Base-by-base conservation (phyloP, 192 early-diverging fungal species). In the Coemansia umbellata region DNA sequence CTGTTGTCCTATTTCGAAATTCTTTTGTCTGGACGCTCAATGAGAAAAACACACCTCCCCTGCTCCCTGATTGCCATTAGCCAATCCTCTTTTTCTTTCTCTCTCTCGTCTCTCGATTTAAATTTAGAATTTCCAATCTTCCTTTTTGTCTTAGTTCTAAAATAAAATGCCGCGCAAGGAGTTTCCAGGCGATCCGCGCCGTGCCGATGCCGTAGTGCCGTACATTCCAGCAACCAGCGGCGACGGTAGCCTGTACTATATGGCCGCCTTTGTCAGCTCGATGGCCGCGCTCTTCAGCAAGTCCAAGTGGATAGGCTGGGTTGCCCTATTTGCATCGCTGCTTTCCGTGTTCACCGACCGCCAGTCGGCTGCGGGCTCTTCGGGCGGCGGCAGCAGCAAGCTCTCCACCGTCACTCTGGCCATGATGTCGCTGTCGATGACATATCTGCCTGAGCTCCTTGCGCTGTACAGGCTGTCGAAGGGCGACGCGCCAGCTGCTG, bases 181-280 rank as follows among this genome's bases (percentile, higher is more conserved):
- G 42, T 68, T 75, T 31, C 60, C 72, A 24, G 72, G 72, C 17
- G 72, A 75, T 41, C 72, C 72, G 15, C 65, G 66, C n/a, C 66
- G 60, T 19, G 15, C 48, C 32, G 33, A 53, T 28, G 53, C 31
- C 22, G 35, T 68, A 18, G 72, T 75, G 17, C 60, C 72, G 2
- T 75, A 69, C 56, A 47, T 53, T 19, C 53, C 72, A 10, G 60
- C 72, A 13, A 44, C 53, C 37, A 75, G 56, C 61, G 37, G 28
- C 8, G 72, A 75, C 10, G 65, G 65, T 60, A 52, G 65, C 49
- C 36, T 75, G 10, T 75, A 75, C 66, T 75, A 75, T 28, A 26
- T 75, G 35, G 53, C 63, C 5, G 55, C 72, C 10, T 75, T 75
- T 58, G 53, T 36, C 31, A 57, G 65, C 53, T 63, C 72, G 15